A percentile compares a stretch with the other conserved stretches of the same genome.
Conservation (phyloP, 2,329 filamentous ascomycete genomes). For the Trichophyton equinum region DNA sequence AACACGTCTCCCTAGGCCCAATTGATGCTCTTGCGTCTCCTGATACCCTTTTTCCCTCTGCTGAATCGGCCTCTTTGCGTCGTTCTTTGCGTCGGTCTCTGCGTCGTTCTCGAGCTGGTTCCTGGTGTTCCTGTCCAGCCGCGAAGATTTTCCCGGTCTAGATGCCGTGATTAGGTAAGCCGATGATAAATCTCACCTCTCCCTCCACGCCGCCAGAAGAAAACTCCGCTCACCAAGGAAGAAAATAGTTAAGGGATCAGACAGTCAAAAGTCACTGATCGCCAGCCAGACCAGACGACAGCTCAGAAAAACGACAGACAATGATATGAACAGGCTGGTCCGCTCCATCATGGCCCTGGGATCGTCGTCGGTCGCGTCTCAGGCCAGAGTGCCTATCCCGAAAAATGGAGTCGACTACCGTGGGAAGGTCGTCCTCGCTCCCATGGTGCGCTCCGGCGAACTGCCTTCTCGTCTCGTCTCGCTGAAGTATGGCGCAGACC, state of each 20-base stretch:
- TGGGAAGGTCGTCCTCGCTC: constrained; percentile 84
- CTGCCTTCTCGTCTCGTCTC: constrained; percentile 77
- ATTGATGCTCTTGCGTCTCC: neutral
- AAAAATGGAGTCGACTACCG: constrained; percentile 83
- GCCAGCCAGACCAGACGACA: neutral
- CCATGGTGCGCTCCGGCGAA: constrained; percentile 97
- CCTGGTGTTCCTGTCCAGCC: neutral
- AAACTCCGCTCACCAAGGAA: neutral
- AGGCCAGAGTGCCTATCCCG: constrained; percentile 59
- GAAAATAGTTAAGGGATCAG: neutral
- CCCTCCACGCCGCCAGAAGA: neutral
- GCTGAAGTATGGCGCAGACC: constrained; percentile 86
- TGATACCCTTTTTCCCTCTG: too few species aligned
- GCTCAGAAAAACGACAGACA: neutral
- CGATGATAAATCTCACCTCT: neutral
- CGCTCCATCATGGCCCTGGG: neutral
- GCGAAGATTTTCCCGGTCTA: neutral
- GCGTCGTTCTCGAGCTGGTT: neutral
- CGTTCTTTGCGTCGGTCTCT: too few species aligned
- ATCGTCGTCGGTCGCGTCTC: neutral
- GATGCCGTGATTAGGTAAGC: neutral
- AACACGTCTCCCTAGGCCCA: neutral
- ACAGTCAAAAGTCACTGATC: neutral
- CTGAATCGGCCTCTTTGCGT: too few species aligned
- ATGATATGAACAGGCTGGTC: neutral